phyloP scores from a whole-genome alignment of 805 yeast genomes.

The Saturnispora kantuleensis region DNA sequence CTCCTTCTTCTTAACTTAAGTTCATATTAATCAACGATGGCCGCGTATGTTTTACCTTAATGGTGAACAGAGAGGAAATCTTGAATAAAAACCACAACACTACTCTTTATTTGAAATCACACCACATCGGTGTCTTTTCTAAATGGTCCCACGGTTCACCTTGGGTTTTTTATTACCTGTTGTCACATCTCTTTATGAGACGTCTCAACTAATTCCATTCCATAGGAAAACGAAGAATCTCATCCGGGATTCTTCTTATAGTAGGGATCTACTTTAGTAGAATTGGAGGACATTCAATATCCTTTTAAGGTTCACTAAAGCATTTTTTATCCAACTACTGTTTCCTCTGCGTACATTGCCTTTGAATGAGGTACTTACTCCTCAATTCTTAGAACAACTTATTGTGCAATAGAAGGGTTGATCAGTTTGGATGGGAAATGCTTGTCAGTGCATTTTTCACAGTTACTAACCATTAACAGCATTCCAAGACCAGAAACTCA shows the following conservation, averaged over 20 bases:
- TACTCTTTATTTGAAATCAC: too few species aligned
- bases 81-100: too few species aligned
- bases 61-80: too few species aligned
- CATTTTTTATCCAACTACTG: constrained; percentile 15
- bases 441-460: constrained; percentile 12
- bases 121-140: too few species aligned
- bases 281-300: not conserved
- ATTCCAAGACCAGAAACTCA: constrained; percentile 71
- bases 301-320: not conserved
- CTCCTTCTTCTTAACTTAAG: too few species aligned
- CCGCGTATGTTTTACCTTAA: constrained; percentile 16
- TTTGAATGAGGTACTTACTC: constrained; percentile 21
- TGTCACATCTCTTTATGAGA: not conserved
- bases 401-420: not conserved
- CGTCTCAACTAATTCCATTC: constrained; percentile 24
- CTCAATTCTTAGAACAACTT: constrained; percentile 23
- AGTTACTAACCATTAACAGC: constrained; percentile 21
- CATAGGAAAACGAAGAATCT: constrained; percentile 24
- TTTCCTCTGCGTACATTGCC: constrained; percentile 26
- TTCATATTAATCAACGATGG: constrained; percentile 15
- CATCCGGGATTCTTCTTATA: not conserved
- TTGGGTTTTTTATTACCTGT: not conserved
- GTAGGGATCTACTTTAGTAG: constrained; percentile 4
- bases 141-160: too few species aligned
- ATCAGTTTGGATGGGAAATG: too few species aligned